Percentiles rank a stretch among this genome's conserved stretches.
These are phyloP conservation scores for Alternaria sp. DNA, from an alignment of 2,329 filamentous ascomycete genomes.

Conservation along the genomic window DNA sequence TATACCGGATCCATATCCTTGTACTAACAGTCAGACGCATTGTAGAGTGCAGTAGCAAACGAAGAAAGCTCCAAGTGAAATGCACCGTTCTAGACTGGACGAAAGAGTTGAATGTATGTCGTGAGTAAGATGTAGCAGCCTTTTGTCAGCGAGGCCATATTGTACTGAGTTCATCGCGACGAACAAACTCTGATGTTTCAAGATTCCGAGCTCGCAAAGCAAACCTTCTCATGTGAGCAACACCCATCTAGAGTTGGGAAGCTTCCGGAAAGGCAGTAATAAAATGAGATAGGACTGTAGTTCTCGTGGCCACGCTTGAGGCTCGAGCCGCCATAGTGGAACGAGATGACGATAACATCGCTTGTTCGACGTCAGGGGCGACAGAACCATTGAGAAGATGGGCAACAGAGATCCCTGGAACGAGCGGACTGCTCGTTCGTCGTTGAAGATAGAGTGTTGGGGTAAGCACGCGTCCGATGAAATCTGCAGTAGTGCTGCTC, in stretches of 20 bases:
- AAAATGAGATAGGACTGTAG: neutral
- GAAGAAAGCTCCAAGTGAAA: neutral
- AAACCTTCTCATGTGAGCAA: neutral
- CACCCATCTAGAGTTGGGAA: neutral
- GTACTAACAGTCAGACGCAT: neutral
- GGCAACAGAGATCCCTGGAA: too few species aligned
- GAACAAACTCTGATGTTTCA: neutral
- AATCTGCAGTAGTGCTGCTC: neutral
- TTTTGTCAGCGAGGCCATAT: neutral
- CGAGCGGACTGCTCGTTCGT: neutral
- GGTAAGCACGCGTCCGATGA: neutral
- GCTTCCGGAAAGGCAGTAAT: neutral
- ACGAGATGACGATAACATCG: neutral
- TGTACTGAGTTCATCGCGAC: neutral
- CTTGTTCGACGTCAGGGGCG: neutral
- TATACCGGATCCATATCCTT: neutral
- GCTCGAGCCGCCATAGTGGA: neutral
- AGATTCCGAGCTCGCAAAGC: neutral
- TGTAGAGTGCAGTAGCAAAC: neutral
- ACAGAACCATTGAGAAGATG: too few species aligned
- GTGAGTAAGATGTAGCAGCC: neutral
- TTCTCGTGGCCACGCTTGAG: neutral
- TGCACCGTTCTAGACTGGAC: neutral
- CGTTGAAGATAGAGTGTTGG: neutral
- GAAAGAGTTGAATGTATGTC: neutral